Base-by-base conservation (phyloP, 2,329 filamentous ascomycete genomes). In the Aspergillus terreus region DNA sequence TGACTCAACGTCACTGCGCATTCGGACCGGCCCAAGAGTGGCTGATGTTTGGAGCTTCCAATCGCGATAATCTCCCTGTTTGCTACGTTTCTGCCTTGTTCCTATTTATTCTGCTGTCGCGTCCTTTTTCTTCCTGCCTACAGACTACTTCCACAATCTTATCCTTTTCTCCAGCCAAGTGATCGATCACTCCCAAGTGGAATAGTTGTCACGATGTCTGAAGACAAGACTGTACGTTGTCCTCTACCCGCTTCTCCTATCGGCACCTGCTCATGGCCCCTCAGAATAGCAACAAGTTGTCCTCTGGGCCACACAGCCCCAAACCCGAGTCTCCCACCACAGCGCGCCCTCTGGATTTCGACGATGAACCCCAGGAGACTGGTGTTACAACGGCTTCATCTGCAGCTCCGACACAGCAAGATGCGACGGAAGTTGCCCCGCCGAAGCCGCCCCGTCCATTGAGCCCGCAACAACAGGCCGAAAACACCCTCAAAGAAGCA, bases 401-500 rank as follows among this genome's bases (percentile, higher is more conserved):
- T 27, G 44, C 61, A 47, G 58, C 61, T 44, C 51, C 65, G 46
- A 51, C 50, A 40, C 63, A 65, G 50, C 67, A 64, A 55, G 58
- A 56, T 45, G 61, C 65, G 46, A 54, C 62, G 44, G 63, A 66
- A 47, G 63, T 61, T 53, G 67, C 86, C 21, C 91, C 91, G 11
- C 81, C 87, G 38, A 95, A 96, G 76, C 92, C 92, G 30, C 91
- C 91, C 32, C 84, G 92, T 53, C 92, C 92, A 44, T 65, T 90
- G 64, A 89, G 83, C 58, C 87, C 94, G 57, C 82, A 86, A 54
- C 86, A 95, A 71, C 88, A 95, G 76, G 91, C 90, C 44, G 87
- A 92, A 72, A 82, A 83, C 63, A 96, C 91, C 3, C 78, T 99
- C 50, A 92, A 90, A 70, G 94, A 99, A 71, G 94, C 94, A 0